These are phyloP conservation scores for Lactarius hatsudake DNA, from an alignment of 768 basidiomycete species.

Conservation along the genomic window DNA sequence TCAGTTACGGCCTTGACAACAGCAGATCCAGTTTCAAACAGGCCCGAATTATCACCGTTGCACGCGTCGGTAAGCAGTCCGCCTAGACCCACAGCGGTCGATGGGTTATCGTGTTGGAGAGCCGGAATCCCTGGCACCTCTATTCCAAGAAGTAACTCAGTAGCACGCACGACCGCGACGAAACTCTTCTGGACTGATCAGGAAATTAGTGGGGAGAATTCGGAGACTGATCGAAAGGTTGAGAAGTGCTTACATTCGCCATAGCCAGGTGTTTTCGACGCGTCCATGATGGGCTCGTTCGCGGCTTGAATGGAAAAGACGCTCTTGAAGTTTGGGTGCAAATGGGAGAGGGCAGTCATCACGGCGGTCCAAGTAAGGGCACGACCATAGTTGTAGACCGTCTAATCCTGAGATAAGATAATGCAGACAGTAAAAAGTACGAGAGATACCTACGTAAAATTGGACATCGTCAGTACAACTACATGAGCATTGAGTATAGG, in stretches of 20 bases:
- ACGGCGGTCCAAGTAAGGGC: slow-evolving; percentile 81
- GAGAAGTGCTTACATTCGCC: slow-evolving; percentile 54
- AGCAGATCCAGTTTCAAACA: slow-evolving; percentile 4
- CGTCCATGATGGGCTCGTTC: slow-evolving; percentile 78
- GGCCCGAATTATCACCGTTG: slow-evolving; percentile 3
- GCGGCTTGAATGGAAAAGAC: slow-evolving; percentile 73
- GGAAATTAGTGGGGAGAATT: not conserved
- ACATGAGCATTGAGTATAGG: not conserved
- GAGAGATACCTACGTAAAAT: slow-evolving; percentile 58
- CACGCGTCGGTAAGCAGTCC: not conserved
- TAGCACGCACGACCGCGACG: slow-evolving; percentile 9
- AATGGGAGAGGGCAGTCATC: slow-evolving; percentile 69
- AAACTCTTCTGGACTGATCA: slow-evolving; percentile 11
- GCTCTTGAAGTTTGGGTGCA: slow-evolving; percentile 60
- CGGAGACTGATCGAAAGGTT: not conserved
- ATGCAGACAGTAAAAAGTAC: not conserved
- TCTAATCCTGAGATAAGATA: slow-evolving; percentile 41
- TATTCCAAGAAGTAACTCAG: slow-evolving; percentile 22
- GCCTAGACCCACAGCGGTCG: not conserved
- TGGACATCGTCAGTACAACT: slow-evolving; percentile 68
- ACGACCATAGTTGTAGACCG: slow-evolving; percentile 67
- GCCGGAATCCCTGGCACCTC: not conserved
- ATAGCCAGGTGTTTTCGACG: slow-evolving; percentile 60
- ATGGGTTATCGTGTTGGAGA: not conserved
- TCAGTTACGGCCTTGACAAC: slow-evolving; percentile 6